Evolutionary conservation across 1,284 basidiomycete genomes (phyloP), one percentile per base, ranked within the genome.

Genomic region (Bondarzewia mesenterica): DNA sequence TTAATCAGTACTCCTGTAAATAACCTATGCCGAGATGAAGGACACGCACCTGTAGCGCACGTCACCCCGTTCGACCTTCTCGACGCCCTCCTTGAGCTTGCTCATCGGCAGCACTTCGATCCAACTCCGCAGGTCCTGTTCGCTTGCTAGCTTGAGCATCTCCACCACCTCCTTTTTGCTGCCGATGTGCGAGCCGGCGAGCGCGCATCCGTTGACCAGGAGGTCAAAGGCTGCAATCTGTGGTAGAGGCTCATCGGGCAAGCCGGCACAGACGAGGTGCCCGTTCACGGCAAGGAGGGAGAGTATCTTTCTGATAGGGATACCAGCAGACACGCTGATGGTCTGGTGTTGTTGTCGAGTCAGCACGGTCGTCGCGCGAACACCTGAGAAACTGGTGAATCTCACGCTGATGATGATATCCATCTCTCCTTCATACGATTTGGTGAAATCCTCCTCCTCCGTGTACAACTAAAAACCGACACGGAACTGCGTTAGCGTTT

Each of bases 121-220:
- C 32, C 44, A 45, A 18, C 25, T 26, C 54, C 71, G 68, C 58
- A 79, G 64, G 14, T 65, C 63, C 62, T 82, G 77, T 55, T 80
- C 67, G 5, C 70, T 72, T 5, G 77, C 79, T 15, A 83, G 67
- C 52, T 78, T 58, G 35, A 82, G 65, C 82, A 84, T 85, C 49
- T 71, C 68, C 16, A 76, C 57, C 16, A 71, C 76, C 58, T 86
- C 82, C 52, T 72, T 71, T 67, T 80, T 82, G 63, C 69, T 78
- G 29, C 82, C 83, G 45, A 86, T 78, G 63, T 77, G 71, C 39
- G 65, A 69, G 18, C 70, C 73, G 22, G 71, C 71, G 40, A 66
- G 48, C 45, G 58, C 58, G 57, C 68, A 62, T 53, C 68, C 65
- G 53, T 67, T 68, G 21, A 73, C 42, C 7, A 64, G 65, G 21